These are phyloP conservation scores for Cronartium quercuum DNA, from an alignment of 1,284 basidiomycete species.

Conservation along the genomic window DNA sequence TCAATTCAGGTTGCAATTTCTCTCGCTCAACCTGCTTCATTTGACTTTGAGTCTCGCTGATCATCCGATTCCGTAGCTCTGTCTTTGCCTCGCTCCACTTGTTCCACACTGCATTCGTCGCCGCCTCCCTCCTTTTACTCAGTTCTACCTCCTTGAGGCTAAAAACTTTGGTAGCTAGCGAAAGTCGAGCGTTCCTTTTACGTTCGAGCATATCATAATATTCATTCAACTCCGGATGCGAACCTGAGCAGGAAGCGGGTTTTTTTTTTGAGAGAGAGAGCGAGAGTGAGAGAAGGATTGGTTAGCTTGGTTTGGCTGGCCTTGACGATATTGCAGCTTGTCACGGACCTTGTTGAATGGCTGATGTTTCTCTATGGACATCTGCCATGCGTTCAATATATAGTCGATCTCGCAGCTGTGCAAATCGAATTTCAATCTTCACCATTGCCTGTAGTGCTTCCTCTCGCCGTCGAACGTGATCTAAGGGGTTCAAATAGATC, in stretches of 20 bases:
- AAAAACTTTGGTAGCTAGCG: slow-evolving; percentile 34
- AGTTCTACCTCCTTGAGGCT: slow-evolving; percentile 36
- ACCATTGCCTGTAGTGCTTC: slow-evolving; percentile 56
- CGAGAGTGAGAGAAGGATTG: too few species aligned
- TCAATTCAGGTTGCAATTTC: slow-evolving; percentile 31
- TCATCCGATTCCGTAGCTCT: slow-evolving; percentile 23
- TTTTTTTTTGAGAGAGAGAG: too few species aligned
- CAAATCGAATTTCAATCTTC: slow-evolving; percentile 57
- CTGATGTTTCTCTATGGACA: slow-evolving; percentile 55
- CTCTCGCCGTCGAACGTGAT: slow-evolving; percentile 36
- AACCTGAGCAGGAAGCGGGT: background rate
- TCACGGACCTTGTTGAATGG: slow-evolving; percentile 53
- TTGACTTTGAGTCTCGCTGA: slow-evolving; percentile 19
- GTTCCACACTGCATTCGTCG: slow-evolving; percentile 33
- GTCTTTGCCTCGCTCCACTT: slow-evolving; percentile 38
- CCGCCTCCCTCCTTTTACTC: slow-evolving; percentile 33
- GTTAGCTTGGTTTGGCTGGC: background rate
- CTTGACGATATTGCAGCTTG: background rate
- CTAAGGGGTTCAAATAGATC: background rate
- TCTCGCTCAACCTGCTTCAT: slow-evolving; percentile 33
- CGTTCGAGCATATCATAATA: slow-evolving; percentile 31
- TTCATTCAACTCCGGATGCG: slow-evolving; percentile 38
- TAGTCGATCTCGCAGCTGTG: slow-evolving; percentile 55
- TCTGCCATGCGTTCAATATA: slow-evolving; percentile 57
- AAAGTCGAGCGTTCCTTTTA: slow-evolving; percentile 30